A percentile compares a stretch with the other conserved stretches of the same genome.
These are phyloP conservation scores for Clathrus columnatus DNA, from an alignment of 768 basidiomycete species.

Conservation along the genomic window DNA sequence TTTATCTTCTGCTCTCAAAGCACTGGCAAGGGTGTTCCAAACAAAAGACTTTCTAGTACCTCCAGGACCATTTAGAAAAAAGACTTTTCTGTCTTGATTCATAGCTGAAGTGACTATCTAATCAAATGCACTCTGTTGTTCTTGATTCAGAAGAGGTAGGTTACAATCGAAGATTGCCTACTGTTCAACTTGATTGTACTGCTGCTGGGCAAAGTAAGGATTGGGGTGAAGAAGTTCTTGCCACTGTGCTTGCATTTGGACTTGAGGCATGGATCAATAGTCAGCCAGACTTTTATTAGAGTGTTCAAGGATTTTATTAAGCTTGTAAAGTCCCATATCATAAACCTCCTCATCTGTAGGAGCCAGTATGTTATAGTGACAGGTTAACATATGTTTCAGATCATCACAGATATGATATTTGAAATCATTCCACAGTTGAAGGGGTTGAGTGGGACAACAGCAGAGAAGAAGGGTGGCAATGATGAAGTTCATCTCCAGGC, in stretches of 20 bases:
- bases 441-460: too few relatives aligned
- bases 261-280: conserved; percentile 8
- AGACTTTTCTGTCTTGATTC: conserved; percentile 14
- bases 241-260: conserved; percentile 5
- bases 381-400: too few relatives aligned
- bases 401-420: conserved; percentile 25
- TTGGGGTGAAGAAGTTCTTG: conserved; percentile 9
- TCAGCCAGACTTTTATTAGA: conserved; percentile 19
- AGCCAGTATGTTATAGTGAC: too few relatives aligned
- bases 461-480: too few relatives aligned
- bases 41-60: conserved; percentile 41
- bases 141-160: conserved; percentile 19
- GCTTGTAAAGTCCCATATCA: too few relatives aligned
- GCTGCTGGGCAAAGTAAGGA: conserved; percentile 13
- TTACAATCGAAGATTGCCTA: conserved; percentile 1
- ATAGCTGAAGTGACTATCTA: conserved; percentile 23
- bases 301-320: too few relatives aligned
- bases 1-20: conserved; percentile 18
- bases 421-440: too few relatives aligned
- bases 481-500: conserved; percentile 27
- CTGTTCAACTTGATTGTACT: conserved; percentile 8
- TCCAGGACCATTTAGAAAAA: conserved; percentile 35
- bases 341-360: too few relatives aligned
- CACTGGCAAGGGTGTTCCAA: conserved; percentile 26
- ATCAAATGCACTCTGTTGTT: conserved; percentile 23